These are phyloP conservation scores for Fusarium sp. DNA, from an alignment of 2,329 filamentous ascomycete species.

Conservation along the genomic window DNA sequence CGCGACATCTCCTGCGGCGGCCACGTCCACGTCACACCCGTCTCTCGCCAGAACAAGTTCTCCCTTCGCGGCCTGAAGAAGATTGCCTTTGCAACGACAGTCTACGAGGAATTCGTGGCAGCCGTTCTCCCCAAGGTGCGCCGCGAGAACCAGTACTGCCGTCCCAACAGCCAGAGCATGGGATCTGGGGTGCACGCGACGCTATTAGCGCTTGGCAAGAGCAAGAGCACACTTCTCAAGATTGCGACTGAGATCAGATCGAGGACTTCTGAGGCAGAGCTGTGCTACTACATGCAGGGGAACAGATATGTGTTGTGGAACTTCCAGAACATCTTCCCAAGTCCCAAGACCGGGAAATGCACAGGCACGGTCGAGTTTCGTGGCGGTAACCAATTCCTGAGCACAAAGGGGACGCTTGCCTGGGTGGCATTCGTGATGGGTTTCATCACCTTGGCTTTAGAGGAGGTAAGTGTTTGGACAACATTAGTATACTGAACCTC, in stretches of 20 bases:
- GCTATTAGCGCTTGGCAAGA: conserved; percentile 49
- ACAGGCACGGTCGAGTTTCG: conserved; percentile 58
- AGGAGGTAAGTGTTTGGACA: conserved; percentile 49
- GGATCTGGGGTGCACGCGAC: conserved; percentile 51
- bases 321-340: conserved; percentile 57
- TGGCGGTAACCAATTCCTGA: conserved; percentile 57
- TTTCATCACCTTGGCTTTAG: conserved; percentile 55
- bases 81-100: conserved; percentile 55
- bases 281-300: conserved; percentile 57
- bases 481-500: not conserved
- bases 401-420: conserved; percentile 54
- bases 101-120: conserved; percentile 54
- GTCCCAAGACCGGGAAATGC: conserved; percentile 55
- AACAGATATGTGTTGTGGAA: conserved; percentile 58
- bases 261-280: conserved; percentile 47
- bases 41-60: conserved; percentile 53
- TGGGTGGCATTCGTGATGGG: conserved; percentile 58
- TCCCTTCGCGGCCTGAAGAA: conserved; percentile 53
- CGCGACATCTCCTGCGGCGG: conserved; percentile 55
- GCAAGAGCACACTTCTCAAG: conserved; percentile 42
- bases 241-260: conserved; percentile 51
- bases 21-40: conserved; percentile 58
- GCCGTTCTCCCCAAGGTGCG: conserved; percentile 52
- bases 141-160: conserved; percentile 55
- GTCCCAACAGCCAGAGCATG: conserved; percentile 51